phyloP scores from a whole-genome alignment of 2,329 filamentous ascomycete species.

The Boeremia lycopersici region DNA sequence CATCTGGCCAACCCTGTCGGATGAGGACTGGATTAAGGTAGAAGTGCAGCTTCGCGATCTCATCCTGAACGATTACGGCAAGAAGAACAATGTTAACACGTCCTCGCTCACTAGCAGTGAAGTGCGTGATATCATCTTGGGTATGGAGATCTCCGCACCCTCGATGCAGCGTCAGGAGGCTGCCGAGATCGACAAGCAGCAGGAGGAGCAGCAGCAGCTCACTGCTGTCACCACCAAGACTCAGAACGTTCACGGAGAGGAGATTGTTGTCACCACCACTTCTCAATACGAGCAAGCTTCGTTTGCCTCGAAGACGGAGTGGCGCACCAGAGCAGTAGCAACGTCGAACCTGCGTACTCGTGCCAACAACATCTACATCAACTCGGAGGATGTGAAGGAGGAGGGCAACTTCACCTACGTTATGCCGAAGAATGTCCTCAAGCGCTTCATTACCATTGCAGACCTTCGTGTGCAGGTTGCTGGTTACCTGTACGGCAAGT shows the following conservation, averaged over 20 bases:
- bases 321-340: constrained; percentile 95
- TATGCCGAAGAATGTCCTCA: constrained; percentile 98
- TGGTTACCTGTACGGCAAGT: constrained; percentile 91
- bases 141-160: constrained; percentile 99
- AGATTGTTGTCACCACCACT: constrained; percentile 97
- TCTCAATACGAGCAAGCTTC: constrained; percentile 98
- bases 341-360: constrained; percentile 93
- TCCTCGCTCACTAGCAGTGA: constrained; percentile 95
- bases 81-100: constrained; percentile 99
- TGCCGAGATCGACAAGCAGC: constrained; percentile 98
- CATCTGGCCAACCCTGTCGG: constrained; percentile 93
- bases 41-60: constrained; percentile 94
- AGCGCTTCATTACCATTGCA: constrained; percentile 96
- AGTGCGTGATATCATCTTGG: constrained; percentile 96
- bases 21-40: constrained; percentile 99
- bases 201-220: constrained; percentile 93
- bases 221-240: constrained; percentile 98
- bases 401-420: constrained; percentile 92
- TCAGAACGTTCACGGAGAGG: constrained; percentile 94
- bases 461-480: constrained; percentile 96
- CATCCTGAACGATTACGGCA: constrained; percentile 97
- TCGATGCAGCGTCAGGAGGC: constrained; percentile 98
- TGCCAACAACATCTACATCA: constrained; percentile 98
- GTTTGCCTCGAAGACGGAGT: constrained; percentile 98
- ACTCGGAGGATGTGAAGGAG: constrained; percentile 88